These are phyloP conservation scores for Solanum gandarillasii DNA, from an alignment of 257 asterid genomes.

Conservation along the genomic window DNA sequence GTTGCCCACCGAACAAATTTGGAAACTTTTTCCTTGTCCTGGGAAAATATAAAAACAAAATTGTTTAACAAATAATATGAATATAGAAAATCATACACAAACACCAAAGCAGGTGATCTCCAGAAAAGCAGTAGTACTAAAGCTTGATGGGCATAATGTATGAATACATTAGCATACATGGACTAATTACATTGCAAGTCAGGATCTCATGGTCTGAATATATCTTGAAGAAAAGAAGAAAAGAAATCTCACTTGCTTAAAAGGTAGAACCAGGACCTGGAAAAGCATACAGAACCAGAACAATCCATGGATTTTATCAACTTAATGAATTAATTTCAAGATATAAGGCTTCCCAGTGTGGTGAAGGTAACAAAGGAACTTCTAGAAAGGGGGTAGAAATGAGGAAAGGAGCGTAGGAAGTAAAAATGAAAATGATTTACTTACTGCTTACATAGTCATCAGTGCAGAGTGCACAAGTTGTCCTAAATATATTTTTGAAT, in stretches of 20 bases:
- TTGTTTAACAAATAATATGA: background rate
- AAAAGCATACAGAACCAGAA: background rate
- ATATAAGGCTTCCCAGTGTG: background rate
- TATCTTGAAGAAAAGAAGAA: background rate
- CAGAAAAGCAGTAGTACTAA: background rate
- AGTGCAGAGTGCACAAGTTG: background rate
- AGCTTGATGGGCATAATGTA: background rate
- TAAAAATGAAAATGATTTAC: background rate
- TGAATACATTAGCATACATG: background rate
- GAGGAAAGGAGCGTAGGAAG: background rate
- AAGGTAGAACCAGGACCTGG: background rate
- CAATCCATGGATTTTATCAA: background rate
- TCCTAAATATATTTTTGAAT: background rate
- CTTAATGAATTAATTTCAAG: background rate
- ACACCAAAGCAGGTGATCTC: background rate
- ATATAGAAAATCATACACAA: background rate
- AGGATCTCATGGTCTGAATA: background rate
- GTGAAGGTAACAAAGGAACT: background rate
- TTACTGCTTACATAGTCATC: background rate
- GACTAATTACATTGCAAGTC: background rate
- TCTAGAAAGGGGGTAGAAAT: background rate
- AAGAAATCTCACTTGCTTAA: background rate
- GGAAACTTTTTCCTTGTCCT: conserved; percentile 51
- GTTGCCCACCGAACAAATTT: conserved; percentile 69
- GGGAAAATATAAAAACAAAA: conserved; percentile 4